A percentile compares a stretch with the other conserved stretches of the same genome.
Conservation (phyloP, 2,329 filamentous ascomycete genomes). For the Trichophyton simii region DNA sequence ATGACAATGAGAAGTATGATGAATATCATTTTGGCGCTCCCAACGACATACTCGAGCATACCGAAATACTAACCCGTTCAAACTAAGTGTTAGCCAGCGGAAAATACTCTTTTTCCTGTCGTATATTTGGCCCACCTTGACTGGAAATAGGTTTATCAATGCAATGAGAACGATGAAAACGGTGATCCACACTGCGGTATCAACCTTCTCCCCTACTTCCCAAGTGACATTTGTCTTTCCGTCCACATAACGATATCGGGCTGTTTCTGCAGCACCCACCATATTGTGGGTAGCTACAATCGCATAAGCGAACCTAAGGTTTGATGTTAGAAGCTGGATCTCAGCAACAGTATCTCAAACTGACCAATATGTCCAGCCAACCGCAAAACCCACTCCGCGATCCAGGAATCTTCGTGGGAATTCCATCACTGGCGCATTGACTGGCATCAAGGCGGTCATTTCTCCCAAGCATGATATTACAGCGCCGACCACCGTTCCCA, state of each 20-base stretch:
- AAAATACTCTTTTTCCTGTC: background rate
- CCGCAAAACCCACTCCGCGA: slow-evolving; percentile 34
- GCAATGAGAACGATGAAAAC: slow-evolving; percentile 23
- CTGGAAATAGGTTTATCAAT: slow-evolving; percentile 26
- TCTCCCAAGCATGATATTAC: slow-evolving; percentile 35
- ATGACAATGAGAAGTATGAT: slow-evolving; percentile 31
- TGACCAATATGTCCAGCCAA: slow-evolving; percentile 36
- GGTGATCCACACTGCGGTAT: slow-evolving; percentile 29
- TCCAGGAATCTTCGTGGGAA: slow-evolving; percentile 31
- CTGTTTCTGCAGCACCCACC: slow-evolving; percentile 28
- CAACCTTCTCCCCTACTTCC: slow-evolving; percentile 17
- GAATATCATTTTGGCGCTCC: slow-evolving; percentile 26
- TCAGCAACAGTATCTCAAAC: slow-evolving; percentile 20
- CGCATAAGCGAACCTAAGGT: slow-evolving; percentile 21
- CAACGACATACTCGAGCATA: slow-evolving; percentile 25
- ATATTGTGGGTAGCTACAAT: slow-evolving; percentile 26
- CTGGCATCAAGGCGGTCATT: slow-evolving; percentile 33
- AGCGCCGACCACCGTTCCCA: slow-evolving; percentile 33
- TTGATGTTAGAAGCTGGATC: background rate
- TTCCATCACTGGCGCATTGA: slow-evolving; percentile 32
- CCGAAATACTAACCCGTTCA: slow-evolving; percentile 24
- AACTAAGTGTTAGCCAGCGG: background rate
- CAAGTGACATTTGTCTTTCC: slow-evolving; percentile 21
- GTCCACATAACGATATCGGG: slow-evolving; percentile 28
- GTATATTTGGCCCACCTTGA: slow-evolving; percentile 13